Conservation (phyloP, 768 basidiomycete genomes). For the Termitomyces sp. region DNA sequence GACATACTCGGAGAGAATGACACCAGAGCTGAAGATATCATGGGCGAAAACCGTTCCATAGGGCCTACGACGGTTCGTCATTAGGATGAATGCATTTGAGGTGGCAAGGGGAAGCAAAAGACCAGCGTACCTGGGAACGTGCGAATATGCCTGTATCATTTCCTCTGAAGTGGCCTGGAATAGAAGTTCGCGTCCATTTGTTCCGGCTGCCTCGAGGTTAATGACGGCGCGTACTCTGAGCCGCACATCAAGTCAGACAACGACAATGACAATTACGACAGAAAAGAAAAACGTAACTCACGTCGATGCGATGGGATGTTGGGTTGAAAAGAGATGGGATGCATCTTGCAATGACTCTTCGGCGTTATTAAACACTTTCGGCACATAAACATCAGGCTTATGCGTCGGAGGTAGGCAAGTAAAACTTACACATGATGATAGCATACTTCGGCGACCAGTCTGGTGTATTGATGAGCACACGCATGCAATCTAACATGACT, state of each 20-base stretch:
- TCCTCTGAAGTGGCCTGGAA: conserved; percentile 96
- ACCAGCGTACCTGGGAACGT: conserved; percentile 60
- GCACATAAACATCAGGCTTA: neutral
- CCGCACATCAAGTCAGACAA: neutral
- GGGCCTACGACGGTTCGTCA: conserved; percentile 41
- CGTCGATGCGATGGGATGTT: conserved; percentile 72
- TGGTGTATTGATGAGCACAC: conserved; percentile 67
- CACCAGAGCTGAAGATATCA: conserved; percentile 88
- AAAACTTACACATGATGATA: conserved; percentile 71
- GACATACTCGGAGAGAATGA: conserved; percentile 82
- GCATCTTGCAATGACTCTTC: conserved; percentile 96
- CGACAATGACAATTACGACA: neutral
- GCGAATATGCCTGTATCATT: conserved; percentile 89
- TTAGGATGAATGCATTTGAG: neutral
- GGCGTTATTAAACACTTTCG: conserved; percentile 85
- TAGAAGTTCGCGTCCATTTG: conserved; percentile 79
- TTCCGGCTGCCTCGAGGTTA: conserved; percentile 92
- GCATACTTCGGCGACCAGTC: conserved; percentile 71
- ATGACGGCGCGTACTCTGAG: conserved; percentile 80
- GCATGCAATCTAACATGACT: conserved; percentile 84
- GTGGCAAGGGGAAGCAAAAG: neutral
- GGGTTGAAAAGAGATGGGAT: conserved; percentile 89
- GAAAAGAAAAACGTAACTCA: conserved; percentile 26
- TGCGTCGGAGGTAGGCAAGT: neutral
- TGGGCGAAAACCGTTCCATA: conserved; percentile 87